These are phyloP conservation scores for Russula earlei DNA, from an alignment of 768 basidiomycete species.

Conservation along the genomic window DNA sequence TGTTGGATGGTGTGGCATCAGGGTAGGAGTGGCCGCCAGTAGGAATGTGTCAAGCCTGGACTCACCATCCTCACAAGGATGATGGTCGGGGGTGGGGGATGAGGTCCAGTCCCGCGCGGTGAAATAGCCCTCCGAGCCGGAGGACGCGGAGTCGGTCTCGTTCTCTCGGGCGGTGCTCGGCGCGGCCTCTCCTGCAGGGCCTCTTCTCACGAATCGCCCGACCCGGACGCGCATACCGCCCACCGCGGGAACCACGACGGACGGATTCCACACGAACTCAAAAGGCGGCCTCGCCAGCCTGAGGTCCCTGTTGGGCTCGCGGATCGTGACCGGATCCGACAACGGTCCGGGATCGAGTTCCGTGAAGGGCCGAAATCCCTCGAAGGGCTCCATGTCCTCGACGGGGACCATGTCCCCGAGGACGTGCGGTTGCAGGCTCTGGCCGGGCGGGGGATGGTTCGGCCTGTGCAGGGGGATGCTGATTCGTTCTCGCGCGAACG, in stretches of 20 bases:
- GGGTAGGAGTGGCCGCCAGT: not conserved
- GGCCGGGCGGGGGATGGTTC: not conserved
- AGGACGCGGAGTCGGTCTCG: not conserved
- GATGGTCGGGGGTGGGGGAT: not conserved
- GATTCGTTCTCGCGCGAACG: not conserved
- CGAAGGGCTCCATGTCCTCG: conserved; percentile 12
- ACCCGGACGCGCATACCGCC: conserved; percentile 14
- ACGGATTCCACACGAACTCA: conserved; percentile 1
- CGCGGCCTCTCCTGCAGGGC: not conserved
- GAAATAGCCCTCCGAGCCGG: conserved; percentile 4
- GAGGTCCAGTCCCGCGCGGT: conserved; percentile 7
- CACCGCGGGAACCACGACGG: not conserved
- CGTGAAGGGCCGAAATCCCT: conserved; percentile 13
- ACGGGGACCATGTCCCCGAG: conserved; percentile 7
- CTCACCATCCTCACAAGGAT: not conserved
- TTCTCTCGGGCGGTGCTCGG: not conserved
- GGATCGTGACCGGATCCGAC: not conserved
- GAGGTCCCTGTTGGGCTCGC: not conserved
- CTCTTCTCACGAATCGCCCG: conserved; percentile 8
- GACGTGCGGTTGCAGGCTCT: conserved; percentile 1
- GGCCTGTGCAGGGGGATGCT: not conserved
- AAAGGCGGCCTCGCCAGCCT: not conserved
- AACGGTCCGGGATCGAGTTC: conserved; percentile 1
- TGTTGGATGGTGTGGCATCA: not conserved
- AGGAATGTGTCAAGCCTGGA: not conserved